A percentile compares a stretch with the other conserved stretches of the same genome.
Conservation (phyloP, 2,329 filamentous ascomycete species). For the Exophiala sideris region DNA sequence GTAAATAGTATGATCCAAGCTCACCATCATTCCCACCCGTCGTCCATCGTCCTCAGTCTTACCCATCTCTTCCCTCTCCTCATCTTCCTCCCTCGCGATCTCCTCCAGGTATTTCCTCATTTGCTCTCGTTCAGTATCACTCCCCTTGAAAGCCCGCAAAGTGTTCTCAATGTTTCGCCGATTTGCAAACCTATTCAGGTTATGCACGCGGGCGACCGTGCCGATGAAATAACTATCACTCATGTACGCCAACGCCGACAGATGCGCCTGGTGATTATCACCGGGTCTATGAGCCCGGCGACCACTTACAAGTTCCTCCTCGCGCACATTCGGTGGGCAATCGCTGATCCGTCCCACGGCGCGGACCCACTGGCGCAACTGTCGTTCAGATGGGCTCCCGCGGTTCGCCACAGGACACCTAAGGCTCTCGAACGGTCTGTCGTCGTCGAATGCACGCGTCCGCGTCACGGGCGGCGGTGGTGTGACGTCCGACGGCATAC, state of each 20-base stretch:
- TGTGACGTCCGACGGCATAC: constrained; percentile 50
- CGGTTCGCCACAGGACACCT: constrained; percentile 42
- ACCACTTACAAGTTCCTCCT: constrained; percentile 19
- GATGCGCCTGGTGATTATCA: constrained; percentile 33
- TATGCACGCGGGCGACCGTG: constrained; percentile 76
- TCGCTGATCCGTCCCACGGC: constrained; percentile 33
- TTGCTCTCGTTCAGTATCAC: constrained; percentile 41
- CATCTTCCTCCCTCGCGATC: constrained; percentile 41
- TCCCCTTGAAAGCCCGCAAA: constrained; percentile 40
- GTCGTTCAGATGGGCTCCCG: constrained; percentile 60
- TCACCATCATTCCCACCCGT: constrained; percentile 50
- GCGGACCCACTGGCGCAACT: constrained; percentile 55
- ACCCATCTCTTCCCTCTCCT: constrained; percentile 35
- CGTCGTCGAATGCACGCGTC: constrained; percentile 8
- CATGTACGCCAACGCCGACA: constrained; percentile 88
- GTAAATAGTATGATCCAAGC: constrained; percentile 50
- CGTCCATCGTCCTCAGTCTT: constrained; percentile 12
- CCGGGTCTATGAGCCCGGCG: constrained; percentile 15
- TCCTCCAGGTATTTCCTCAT: constrained; percentile 40
- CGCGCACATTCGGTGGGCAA: constrained; percentile 26
- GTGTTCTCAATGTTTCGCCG: constrained; percentile 43
- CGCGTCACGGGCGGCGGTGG: constrained; percentile 32
- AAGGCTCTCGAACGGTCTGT: constrained; percentile 39
- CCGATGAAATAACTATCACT: constrained; percentile 92
- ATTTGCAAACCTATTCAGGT: constrained; percentile 69